Percentiles rank a stretch among this genome's conserved stretches.
phyloP scores from a whole-genome alignment of 1,284 basidiomycete species.

The Cutaneotrichosporon spelunceum region DNA sequence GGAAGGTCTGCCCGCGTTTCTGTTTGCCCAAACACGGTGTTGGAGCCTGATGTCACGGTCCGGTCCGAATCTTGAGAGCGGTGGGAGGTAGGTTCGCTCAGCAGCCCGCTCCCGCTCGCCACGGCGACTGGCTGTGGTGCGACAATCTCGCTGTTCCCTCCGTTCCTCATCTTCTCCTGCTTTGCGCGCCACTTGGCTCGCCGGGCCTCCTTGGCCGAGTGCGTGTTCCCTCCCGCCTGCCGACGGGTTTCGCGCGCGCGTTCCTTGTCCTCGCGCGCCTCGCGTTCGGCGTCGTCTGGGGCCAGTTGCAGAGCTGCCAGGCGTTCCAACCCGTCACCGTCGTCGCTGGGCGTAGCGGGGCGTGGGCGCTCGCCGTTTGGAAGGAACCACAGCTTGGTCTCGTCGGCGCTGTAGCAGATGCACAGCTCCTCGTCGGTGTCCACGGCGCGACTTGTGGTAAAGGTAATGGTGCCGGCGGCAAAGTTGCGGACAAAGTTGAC shows the following conservation, averaged over 20 bases:
- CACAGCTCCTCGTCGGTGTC: conserved; percentile 43
- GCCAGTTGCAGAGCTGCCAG: conserved; percentile 11
- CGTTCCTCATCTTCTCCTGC: conserved; percentile 17
- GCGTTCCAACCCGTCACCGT: conserved; percentile 16
- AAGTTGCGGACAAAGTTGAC: conserved; percentile 47
- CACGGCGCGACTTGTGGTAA: conserved; percentile 36
- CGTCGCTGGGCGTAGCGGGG: conserved; percentile 10
- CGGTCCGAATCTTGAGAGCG: neutral
- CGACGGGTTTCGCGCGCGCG: conserved; percentile 3
- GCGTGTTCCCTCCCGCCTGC: conserved; percentile 16
- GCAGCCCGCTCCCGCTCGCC: neutral
- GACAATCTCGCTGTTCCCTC: neutral
- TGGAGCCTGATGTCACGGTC: neutral
- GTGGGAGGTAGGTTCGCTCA: neutral
- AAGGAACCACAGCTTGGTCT: conserved; percentile 49
- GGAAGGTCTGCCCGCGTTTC: conserved; percentile 21
- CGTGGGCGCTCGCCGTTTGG: conserved; percentile 19
- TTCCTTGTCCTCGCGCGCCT: neutral
- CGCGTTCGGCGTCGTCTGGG: conserved; percentile 10
- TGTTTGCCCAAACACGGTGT: neutral
- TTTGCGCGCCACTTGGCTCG: conserved; percentile 14
- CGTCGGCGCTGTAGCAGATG: conserved; percentile 49
- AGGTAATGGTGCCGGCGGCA: conserved; percentile 34
- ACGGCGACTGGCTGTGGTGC: conserved; percentile 9
- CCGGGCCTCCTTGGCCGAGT: conserved; percentile 16